These are phyloP conservation scores for Toxicodendron radicans DNA, from an alignment of 345 rosid genomes.

Conservation along the genomic window DNA sequence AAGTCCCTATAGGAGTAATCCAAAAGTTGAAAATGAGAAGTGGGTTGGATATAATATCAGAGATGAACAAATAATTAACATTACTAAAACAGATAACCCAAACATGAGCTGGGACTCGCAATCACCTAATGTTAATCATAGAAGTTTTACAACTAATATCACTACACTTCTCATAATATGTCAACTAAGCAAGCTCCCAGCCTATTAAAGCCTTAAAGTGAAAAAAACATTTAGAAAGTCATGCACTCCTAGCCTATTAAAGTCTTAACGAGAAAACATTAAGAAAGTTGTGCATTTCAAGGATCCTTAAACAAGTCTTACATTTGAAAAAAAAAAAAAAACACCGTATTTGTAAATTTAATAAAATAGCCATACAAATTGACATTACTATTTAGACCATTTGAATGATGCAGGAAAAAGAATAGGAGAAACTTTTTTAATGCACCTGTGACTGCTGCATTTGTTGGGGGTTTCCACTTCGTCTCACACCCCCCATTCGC, in stretches of 20 bases:
- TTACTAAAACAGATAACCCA: neutral
- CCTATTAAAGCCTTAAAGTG: no score
- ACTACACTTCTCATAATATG: neutral
- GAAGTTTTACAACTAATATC: neutral
- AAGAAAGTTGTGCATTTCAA: no score
- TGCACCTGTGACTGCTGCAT: slow-evolving; percentile 44
- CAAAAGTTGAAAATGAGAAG: slow-evolving; percentile 28
- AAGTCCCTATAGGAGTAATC: slow-evolving; percentile 40
- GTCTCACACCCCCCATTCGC: slow-evolving; percentile 48
- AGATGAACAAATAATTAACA: neutral
- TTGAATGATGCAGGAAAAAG: neutral
- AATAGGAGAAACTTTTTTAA: neutral
- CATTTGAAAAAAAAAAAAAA: no score
- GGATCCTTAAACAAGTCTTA: no score
- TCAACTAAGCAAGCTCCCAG: no score
- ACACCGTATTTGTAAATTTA: no score
- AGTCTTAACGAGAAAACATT: no score
- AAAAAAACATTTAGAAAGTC: no score
- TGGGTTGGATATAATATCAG: neutral
- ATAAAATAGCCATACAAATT: neutral
- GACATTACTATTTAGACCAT: neutral
- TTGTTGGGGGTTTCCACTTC: slow-evolving; percentile 46
- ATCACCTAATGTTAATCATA: neutral
- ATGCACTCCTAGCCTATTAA: no score
- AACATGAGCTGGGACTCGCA: neutral